Percentiles rank a stretch among this genome's conserved stretches.
Conservation (phyloP, 2,329 filamentous ascomycete genomes). For the Reticulascus tulasneorum region DNA sequence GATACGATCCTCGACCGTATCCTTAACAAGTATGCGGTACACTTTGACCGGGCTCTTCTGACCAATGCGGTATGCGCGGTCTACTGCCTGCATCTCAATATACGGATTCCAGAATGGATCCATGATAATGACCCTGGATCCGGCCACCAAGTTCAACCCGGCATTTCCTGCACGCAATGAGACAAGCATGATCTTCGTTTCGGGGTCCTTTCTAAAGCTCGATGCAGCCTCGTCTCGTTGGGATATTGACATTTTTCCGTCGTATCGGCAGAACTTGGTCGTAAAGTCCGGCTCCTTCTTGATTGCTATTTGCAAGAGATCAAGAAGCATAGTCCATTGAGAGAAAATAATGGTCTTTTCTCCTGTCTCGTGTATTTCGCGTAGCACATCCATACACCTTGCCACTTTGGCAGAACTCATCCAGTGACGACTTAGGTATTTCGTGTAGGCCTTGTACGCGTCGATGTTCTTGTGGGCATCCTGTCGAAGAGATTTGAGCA, state of each 20-base stretch:
- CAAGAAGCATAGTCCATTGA: slow-evolving; percentile 75
- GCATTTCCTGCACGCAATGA: slow-evolving; percentile 80
- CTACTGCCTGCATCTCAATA: slow-evolving; percentile 87
- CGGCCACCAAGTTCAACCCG: slow-evolving; percentile 79
- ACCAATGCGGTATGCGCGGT: slow-evolving; percentile 84
- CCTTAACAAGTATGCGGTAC: slow-evolving; percentile 71
- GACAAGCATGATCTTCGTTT: slow-evolving; percentile 68
- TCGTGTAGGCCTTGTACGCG: slow-evolving; percentile 68
- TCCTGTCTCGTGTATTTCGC: slow-evolving; percentile 39
- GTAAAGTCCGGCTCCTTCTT: slow-evolving; percentile 42
- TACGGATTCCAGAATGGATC: slow-evolving; percentile 96
- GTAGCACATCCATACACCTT: slow-evolving; percentile 63
- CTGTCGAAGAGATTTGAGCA: slow-evolving; percentile 20
- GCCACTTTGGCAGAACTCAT: slow-evolving; percentile 72
- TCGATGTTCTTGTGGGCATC: slow-evolving; percentile 37
- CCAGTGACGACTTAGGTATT: slow-evolving; percentile 65
- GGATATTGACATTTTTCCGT: slow-evolving; percentile 67
- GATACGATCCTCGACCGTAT: slow-evolving; percentile 87
- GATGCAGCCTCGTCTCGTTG: slow-evolving; percentile 64
- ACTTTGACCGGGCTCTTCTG: slow-evolving; percentile 72
- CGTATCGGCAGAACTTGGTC: slow-evolving; percentile 65
- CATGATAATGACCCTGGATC: slow-evolving; percentile 82
- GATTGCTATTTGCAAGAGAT: slow-evolving; percentile 72
- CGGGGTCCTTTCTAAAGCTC: slow-evolving; percentile 57
- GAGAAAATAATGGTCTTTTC: slow-evolving; percentile 82